Conservation (phyloP, 1,284 basidiomycete genomes). For the Kwoniella shivajii region DNA sequence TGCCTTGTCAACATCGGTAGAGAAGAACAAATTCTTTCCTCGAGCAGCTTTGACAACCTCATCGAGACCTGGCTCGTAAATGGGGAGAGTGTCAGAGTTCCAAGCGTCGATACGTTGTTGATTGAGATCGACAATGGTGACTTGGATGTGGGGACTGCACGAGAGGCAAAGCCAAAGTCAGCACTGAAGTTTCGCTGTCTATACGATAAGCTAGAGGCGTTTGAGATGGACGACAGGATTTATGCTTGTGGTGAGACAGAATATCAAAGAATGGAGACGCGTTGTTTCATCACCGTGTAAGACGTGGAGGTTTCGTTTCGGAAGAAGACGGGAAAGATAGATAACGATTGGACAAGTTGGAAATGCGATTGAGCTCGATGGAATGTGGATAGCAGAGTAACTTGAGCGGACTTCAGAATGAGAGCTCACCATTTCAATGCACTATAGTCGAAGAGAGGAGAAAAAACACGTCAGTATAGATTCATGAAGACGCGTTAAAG, state of each 20-base stretch:
- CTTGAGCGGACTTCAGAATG: neutral
- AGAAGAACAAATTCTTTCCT: conserved; percentile 96
- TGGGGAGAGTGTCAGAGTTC: conserved; percentile 70
- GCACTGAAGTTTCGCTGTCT: neutral
- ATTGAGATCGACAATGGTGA: conserved; percentile 98
- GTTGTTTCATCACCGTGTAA: neutral
- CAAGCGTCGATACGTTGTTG: conserved; percentile 91
- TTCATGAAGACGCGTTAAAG: neutral
- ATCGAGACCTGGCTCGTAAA: conserved; percentile 97
- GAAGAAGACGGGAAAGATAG: neutral
- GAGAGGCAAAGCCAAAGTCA: neutral
- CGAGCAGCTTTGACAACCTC: conserved; percentile 86
- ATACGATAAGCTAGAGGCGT: neutral
- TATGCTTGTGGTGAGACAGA: neutral
- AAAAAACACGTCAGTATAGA: conserved; percentile 11
- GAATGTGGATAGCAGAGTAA: neutral
- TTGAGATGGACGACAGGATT: neutral
- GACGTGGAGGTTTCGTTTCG: neutral
- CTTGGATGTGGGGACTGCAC: conserved; percentile 77
- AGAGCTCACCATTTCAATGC: conserved; percentile 45
- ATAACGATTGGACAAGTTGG: neutral
- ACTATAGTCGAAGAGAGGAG: conserved; percentile 13
- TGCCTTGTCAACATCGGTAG: conserved; percentile 88
- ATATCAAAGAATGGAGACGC: neutral
- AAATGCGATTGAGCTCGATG: neutral